A percentile compares a stretch with the other conserved stretches of the same genome.
phyloP scores from a whole-genome alignment of 495 filamentous ascomycete species.

The Xylona heveae region DNA sequence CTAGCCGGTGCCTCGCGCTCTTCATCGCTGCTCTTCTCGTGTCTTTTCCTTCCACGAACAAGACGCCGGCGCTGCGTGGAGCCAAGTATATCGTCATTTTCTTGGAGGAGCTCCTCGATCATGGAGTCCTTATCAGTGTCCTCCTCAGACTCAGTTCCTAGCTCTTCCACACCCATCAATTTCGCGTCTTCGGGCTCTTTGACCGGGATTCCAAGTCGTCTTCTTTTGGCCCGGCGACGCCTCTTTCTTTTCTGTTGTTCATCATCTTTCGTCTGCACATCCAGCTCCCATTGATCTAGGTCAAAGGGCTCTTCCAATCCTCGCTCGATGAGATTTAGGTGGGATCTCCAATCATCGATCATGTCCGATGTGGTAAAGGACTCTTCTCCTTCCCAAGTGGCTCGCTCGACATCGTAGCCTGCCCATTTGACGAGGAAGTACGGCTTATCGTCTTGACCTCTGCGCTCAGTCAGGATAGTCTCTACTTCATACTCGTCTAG shows the following conservation, averaged over 20 bases:
- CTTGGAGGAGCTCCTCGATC: not conserved
- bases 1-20: no score
- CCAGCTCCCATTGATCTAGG: conserved; percentile 21
- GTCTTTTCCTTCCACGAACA: no score
- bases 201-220: conserved; percentile 13
- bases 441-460: conserved; percentile 14
- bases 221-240: conserved; percentile 24
- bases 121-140: not conserved
- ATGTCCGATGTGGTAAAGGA: conserved; percentile 27
- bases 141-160: not conserved
- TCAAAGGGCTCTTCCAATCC: conserved; percentile 26
- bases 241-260: conserved; percentile 21
- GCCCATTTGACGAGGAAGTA: conserved; percentile 47
- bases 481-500: conserved; percentile 23
- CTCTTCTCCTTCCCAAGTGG: conserved; percentile 42
- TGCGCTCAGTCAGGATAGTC: conserved; percentile 25
- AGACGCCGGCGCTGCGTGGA: no score
- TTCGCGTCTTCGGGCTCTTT: conserved; percentile 3
- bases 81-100: not conserved
- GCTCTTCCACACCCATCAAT: not conserved
- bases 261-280: conserved; percentile 8
- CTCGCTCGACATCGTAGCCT: conserved; percentile 31
- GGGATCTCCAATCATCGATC: conserved; percentile 29
- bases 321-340: conserved; percentile 20
- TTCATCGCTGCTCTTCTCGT: no score